phyloP scores from a whole-genome alignment of 2,329 filamentous ascomycete species.

The Pestalotiopsis fici region DNA sequence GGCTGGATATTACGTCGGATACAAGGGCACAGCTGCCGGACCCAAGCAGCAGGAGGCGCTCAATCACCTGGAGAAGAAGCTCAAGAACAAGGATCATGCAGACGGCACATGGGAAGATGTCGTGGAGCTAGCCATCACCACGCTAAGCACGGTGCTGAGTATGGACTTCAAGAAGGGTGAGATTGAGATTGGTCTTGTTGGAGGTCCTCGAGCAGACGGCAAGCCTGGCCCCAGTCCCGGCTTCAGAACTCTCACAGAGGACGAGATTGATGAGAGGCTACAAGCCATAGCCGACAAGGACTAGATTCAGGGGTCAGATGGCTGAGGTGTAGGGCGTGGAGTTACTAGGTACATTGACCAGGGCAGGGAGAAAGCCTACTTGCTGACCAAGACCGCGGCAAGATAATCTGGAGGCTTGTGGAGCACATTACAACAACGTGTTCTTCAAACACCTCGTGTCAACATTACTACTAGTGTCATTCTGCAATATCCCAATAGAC shows the following conservation, averaged over 20 bases:
- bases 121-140: slow-evolving; percentile 93
- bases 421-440: not conserved
- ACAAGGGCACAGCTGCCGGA: slow-evolving; percentile 96
- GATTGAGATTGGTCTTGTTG: slow-evolving; percentile 96
- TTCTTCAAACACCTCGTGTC: slow-evolving; percentile 4
- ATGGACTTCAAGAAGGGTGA: slow-evolving; percentile 99
- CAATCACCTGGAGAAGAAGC: slow-evolving; percentile 98
- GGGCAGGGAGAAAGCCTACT: not conserved
- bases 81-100: slow-evolving; percentile 97
- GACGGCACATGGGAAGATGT: slow-evolving; percentile 96
- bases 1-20: slow-evolving; percentile 96
- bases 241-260: slow-evolving; percentile 90
- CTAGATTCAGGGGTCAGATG: slow-evolving; percentile 49
- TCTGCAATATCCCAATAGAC: slow-evolving; percentile 26
- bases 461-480: slow-evolving; percentile 11
- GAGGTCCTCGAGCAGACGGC: slow-evolving; percentile 80
- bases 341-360: not conserved
- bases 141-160: slow-evolving; percentile 92
- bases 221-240: slow-evolving; percentile 76
- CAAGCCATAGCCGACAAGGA: slow-evolving; percentile 99
- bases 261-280: slow-evolving; percentile 97
- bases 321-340: slow-evolving; percentile 23
- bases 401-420: slow-evolving; percentile 5
- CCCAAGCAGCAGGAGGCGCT: slow-evolving; percentile 98
- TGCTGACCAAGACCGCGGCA: not conserved